Percentiles rank a stretch among this genome's conserved stretches.
Conservation (phyloP, 306 rosid species). For the Myrica gale region DNA sequence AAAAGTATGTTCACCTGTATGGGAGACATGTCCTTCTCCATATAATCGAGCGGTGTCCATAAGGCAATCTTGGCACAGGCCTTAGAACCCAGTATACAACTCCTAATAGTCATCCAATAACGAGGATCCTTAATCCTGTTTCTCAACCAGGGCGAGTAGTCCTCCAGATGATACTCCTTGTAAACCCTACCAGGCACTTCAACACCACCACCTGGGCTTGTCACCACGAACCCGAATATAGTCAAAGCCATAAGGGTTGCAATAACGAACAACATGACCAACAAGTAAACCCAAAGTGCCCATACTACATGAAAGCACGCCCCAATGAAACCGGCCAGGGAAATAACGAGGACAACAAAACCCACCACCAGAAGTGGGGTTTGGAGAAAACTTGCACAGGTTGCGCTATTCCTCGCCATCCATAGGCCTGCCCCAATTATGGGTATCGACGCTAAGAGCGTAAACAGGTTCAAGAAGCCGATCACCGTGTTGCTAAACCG, state of each 20-base stretch:
- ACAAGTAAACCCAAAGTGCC: conserved; percentile 86
- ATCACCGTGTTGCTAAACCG: conserved; percentile 93
- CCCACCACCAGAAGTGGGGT: conserved; percentile 81
- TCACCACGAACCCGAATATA: conserved; percentile 74
- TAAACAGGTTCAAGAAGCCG: conserved; percentile 78
- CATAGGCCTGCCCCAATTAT: conserved; percentile 90
- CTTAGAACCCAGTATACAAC: conserved; percentile 79
- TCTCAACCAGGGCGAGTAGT: conserved; percentile 79
- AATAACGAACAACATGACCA: conserved; percentile 75
- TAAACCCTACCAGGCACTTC: conserved; percentile 73
- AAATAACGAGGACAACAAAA: conserved; percentile 67
- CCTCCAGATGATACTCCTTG: conserved; percentile 54
- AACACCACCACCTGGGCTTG: conserved; percentile 65
- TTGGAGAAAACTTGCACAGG: conserved; percentile 77
- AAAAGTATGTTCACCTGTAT: conserved; percentile 52
- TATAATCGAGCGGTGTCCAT: conserved; percentile 77
- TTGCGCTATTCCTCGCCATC: conserved; percentile 86
- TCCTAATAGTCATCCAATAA: conserved; percentile 67
- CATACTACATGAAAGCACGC: conserved; percentile 93
- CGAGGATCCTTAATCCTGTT: conserved; percentile 56
- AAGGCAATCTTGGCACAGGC: conserved; percentile 55
- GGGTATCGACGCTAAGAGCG: conserved; percentile 87
- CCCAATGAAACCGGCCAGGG: conserved; percentile 88
- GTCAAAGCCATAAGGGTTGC: conserved; percentile 62
- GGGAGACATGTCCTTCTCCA: conserved; percentile 72